These are phyloP conservation scores for Puccinia coronata DNA, from an alignment of 1,284 basidiomycete species.

Conservation along the genomic window DNA sequence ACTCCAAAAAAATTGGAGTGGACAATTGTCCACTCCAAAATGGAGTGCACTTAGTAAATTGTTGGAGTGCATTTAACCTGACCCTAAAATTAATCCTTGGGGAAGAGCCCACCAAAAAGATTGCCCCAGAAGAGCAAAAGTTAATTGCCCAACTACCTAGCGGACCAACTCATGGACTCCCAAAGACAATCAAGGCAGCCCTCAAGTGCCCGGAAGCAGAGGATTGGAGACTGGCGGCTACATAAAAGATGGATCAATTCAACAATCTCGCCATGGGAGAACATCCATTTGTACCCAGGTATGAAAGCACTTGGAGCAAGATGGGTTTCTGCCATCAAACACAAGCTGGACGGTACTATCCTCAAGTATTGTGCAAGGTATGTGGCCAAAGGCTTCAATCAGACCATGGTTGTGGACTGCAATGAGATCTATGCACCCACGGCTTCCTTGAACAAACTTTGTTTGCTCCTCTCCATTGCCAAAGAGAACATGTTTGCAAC, in stretches of 20 bases:
- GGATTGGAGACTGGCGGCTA: not conserved
- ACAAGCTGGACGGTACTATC: not conserved
- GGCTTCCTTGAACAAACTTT: not conserved
- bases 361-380: constrained; percentile 10
- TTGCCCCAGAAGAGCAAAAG: not conserved
- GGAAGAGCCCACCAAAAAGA: not conserved
- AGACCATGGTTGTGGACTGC: not conserved
- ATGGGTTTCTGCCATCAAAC: constrained; percentile 1
- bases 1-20: too few species aligned
- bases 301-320: not conserved
- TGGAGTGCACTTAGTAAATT: too few species aligned
- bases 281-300: not conserved
- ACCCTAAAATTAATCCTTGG: not conserved
- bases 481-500: not conserved
- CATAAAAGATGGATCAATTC: not conserved
- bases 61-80: too few species aligned
- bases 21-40: too few species aligned
- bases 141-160: not conserved
- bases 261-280: not conserved
- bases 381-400: constrained; percentile 13
- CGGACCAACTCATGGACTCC: not conserved
- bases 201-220: not conserved
- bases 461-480: not conserved
- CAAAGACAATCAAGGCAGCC: not conserved
- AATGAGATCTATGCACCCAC: constrained; percentile 10